Evolutionary conservation across 2,329 filamentous ascomycete genomes (phyloP).

Genomic region (Exserohilum turcica): DNA sequence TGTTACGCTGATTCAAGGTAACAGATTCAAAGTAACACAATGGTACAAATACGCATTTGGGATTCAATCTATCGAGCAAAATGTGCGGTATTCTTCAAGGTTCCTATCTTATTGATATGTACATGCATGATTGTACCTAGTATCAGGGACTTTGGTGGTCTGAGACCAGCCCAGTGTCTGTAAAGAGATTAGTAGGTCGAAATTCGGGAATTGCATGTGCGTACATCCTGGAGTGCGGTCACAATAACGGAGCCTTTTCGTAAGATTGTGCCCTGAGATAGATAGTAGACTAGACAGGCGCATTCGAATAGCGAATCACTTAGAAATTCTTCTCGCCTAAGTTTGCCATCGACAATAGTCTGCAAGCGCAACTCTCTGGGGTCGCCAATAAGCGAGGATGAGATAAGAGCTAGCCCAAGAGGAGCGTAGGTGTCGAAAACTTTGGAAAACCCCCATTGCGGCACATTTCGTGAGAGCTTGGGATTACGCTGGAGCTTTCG

Average conservation of each 20-base stretch:
- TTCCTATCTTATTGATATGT: slow-evolving; percentile 23
- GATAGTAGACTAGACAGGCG: background rate
- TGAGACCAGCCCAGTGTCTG: slow-evolving; percentile 45
- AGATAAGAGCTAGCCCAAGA: slow-evolving; percentile 45
- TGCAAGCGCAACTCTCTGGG: background rate
- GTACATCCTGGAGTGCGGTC: slow-evolving; percentile 50
- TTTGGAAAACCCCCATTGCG: slow-evolving; percentile 37
- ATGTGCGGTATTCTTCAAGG: slow-evolving; percentile 18
- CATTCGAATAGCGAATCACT: background rate
- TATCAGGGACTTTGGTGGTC: slow-evolving; percentile 31
- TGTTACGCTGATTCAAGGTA: no score
- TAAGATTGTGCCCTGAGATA: slow-evolving; percentile 34
- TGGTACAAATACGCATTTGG: background rate
- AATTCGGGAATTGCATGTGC: no score
- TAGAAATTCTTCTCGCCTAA: background rate
- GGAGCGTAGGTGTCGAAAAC: slow-evolving; percentile 59
- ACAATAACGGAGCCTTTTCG: slow-evolving; percentile 51
- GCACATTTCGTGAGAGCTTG: background rate
- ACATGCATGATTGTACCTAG: slow-evolving; percentile 23
- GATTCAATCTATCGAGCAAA: background rate
- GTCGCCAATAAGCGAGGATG: background rate
- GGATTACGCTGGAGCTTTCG: slow-evolving; percentile 45
- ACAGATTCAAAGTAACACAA: no score
- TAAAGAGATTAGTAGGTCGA: slow-evolving; percentile 12
- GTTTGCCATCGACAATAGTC: background rate